These are phyloP conservation scores for Diaporthe sp. DNA, from an alignment of 2,329 filamentous ascomycete genomes.

Conservation along the genomic window DNA sequence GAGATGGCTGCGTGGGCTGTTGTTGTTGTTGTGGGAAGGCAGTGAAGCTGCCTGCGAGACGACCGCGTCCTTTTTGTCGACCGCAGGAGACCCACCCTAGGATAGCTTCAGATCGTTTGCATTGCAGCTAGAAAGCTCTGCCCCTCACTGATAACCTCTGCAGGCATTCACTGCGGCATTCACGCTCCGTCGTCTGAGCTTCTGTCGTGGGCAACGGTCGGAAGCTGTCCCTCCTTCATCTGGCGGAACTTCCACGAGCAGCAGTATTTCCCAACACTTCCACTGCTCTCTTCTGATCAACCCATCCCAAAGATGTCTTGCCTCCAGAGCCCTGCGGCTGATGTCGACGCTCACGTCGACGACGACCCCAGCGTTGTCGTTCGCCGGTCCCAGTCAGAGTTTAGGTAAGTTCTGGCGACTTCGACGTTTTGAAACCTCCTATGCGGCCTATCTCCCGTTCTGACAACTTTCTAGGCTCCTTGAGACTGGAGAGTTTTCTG, in stretches of 20 bases:
- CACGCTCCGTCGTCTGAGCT: not conserved
- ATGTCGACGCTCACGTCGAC: not conserved
- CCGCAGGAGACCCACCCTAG: not conserved
- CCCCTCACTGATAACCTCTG: not conserved
- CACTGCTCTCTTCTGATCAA: not conserved
- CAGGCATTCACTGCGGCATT: not conserved
- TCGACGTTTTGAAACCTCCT: no score
- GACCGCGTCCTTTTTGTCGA: not conserved
- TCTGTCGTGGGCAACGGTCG: not conserved
- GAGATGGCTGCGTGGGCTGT: not conserved
- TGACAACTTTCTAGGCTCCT: conserved; percentile 3
- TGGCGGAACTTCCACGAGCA: not conserved
- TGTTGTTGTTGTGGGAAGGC: not conserved
- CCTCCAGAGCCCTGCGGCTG: not conserved
- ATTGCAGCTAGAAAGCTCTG: not conserved
- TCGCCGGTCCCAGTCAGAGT: not conserved
- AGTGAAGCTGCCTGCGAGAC: not conserved
- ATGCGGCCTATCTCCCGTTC: not conserved
- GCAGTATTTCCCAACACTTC: not conserved
- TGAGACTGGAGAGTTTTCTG: not conserved
- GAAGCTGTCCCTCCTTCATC: not conserved
- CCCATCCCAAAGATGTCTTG: not conserved
- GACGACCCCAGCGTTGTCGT: not conserved
- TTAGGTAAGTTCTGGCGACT: not conserved
- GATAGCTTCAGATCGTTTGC: not conserved